Evolutionary conservation across 257 asterid genomes (phyloP), one percentile per base, ranked within the genome.

Genomic region (Linderniella brevidens): DNA sequence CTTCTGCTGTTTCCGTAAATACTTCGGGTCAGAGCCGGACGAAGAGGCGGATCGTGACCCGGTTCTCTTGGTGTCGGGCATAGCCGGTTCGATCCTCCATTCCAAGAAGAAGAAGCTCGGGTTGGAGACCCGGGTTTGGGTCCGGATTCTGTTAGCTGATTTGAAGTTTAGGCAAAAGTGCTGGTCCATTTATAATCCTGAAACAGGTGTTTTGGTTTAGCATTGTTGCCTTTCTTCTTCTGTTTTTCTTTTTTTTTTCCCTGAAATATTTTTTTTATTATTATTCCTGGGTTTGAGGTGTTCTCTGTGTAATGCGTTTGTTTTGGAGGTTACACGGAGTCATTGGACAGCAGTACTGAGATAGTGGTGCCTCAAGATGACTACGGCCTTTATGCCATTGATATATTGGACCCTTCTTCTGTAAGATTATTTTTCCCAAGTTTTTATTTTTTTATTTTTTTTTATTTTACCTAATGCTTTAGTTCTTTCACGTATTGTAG

Each of bases 361-460:
- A 72, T 88, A 48, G 64, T 65, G 36, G 98, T 88, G 57, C 98
- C 98, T 32, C 68, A 80, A 68, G 95, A 88, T 80, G 98, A 88
- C 71, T 62, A 78, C 63, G 98, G 98, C 41, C 84, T 88, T 19
- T 88, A 78, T 61, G 95, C 98, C 46, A 84, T 88, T 70, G 95
- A 84, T 65, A 73, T 88, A 62, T 67, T 88, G 77, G 98, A 88
- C 68, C 98, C 98, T 70, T 78, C 98, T 38, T 10, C 61, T 4
- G 98, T 80, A 65, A 65, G 86, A 46, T 16, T 52, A 57, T 57
- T 32, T 36, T 29, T 41, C 19, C 32, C 32, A 2, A 25, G 4
- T 13, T 48, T 35, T 25, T 47, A 7, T 62, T 42, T 7, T n/a
- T n/a, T n/a, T n/a, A n/a, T n/a, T n/a, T n/a, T n/a, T n/a, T n/a